Evolutionary conservation across 129 eudicot species (phyloP), one percentile per base, ranked within the genome.

Genomic region (Kitagawia praeruptora): DNA sequence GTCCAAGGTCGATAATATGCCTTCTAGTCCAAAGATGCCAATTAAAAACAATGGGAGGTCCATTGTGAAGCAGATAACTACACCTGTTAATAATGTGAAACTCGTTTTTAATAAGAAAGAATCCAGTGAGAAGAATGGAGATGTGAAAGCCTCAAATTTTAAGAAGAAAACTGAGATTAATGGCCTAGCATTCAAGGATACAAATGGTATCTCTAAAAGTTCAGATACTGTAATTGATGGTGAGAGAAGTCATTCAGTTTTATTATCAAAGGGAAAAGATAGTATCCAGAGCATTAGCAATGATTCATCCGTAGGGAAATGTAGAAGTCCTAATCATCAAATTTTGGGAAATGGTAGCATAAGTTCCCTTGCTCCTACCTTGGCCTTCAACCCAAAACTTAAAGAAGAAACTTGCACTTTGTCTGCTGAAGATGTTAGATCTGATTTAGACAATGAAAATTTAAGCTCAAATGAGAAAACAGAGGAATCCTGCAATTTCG

Each of bases 371-470:
- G 79, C 86, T 76, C 82, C 74, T 84, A 81, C 70, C 31, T 83
- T 87, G 53, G 81, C 88, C n/a, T 79, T 49, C 41, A 83, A 85
- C 81, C 82, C 89, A 82, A 95, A 94, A 79, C 82, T 75, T 54
- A 77, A 56, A 31, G 85, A 88, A 46, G 83, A 75, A 49, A 84
- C 88, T 34, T 77, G 86, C 83, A 80, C 79, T 31, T 81, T 88
- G 82, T 73, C 77, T 70, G 85, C 89, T 3, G 84, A 82, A 77
- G 97, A 89, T 84, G 85, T 80, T 42, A 79, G 61, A 73, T 84
- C 88, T 72, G 85, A 39, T 75, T 79, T 83, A 74, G 80, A 83
- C 75, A 76, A 75, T 77, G 87, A 83, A 73, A 87, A 85, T 9
- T 86, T 92, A 67, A 75, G 31, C 38, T 79, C 73, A 53, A 83